Percentiles rank a stretch among this genome's conserved stretches.
Conservation (phyloP, 2,329 filamentous ascomycete species). For the Aureobasidium lini region DNA sequence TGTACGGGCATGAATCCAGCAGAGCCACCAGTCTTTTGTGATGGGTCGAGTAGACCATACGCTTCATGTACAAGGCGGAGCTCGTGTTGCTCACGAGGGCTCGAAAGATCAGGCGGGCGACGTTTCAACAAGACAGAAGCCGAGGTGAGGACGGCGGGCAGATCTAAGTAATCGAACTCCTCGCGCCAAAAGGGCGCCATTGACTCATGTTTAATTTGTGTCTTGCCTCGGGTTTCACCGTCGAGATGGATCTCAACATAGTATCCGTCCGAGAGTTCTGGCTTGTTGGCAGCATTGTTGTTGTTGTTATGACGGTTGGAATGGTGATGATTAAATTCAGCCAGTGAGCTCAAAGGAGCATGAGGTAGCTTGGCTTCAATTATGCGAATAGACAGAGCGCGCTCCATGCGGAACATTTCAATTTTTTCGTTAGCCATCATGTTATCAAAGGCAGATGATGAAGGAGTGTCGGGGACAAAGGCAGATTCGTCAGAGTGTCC, state of each 20-base stretch:
- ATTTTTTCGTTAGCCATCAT: slow-evolving; percentile 32
- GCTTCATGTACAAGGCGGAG: slow-evolving; percentile 35
- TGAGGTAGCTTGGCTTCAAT: slow-evolving; percentile 46
- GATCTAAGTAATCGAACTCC: slow-evolving; percentile 67
- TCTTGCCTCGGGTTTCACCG: slow-evolving; percentile 69
- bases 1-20: slow-evolving; percentile 39
- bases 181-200: slow-evolving; percentile 77
- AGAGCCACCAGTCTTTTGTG: slow-evolving; percentile 26
- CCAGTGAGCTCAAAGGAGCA: slow-evolving; percentile 3
- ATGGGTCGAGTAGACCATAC: slow-evolving; percentile 24
- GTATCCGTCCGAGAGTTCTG: slow-evolving; percentile 52
- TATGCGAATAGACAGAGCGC: slow-evolving; percentile 51
- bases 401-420: slow-evolving; percentile 61
- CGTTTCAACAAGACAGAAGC: slow-evolving; percentile 67
- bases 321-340: slow-evolving; percentile 14
- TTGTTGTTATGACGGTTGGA: slow-evolving; percentile 12
- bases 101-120: slow-evolving; percentile 31
- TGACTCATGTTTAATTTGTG: slow-evolving; percentile 62
- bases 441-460: slow-evolving; percentile 15
- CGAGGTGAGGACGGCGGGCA: slow-evolving; percentile 61
- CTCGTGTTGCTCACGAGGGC: slow-evolving; percentile 28
- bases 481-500: not conserved
- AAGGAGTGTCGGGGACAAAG: slow-evolving; percentile 33
- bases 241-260: slow-evolving; percentile 74
- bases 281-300: not conserved